Evolutionary conservation across 371 early-diverging fungal genomes (phyloP).

Genomic region (Rhizopus stolonifer): DNA sequence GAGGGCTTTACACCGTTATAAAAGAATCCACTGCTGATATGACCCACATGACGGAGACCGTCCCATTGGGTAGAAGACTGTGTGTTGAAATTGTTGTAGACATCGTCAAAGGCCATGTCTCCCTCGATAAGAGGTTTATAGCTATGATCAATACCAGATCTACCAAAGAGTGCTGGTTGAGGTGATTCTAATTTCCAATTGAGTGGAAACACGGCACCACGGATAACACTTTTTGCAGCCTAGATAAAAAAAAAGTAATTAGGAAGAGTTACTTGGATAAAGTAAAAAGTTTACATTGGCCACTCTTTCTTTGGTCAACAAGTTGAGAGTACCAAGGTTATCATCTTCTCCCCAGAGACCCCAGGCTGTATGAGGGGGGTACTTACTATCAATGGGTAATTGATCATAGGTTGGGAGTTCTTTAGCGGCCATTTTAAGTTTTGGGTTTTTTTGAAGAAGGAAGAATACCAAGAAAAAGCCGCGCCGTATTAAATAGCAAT

Average conservation of each 20-base stretch:
- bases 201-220: conserved; percentile 35
- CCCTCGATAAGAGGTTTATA: conserved; percentile 16
- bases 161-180: conserved; percentile 25
- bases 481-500: too few relatives aligned
- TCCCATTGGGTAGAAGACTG: conserved; percentile 48
- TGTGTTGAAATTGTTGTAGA: conserved; percentile 38
- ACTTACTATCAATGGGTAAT: conserved; percentile 21
- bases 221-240: conserved; percentile 21
- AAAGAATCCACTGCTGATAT: conserved; percentile 17
- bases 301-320: conserved; percentile 33
- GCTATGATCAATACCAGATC: conserved; percentile 23
- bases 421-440: not conserved
- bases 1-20: conserved; percentile 32
- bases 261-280: not conserved
- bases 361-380: conserved; percentile 37
- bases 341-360: conserved; percentile 49
- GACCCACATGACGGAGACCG: conserved; percentile 40
- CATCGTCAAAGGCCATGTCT: conserved; percentile 33
- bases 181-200: conserved; percentile 43
- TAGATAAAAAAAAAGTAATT: conserved; percentile 6
- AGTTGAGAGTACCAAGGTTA: conserved; percentile 45
- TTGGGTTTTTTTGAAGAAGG: not conserved
- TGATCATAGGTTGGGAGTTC: conserved; percentile 24
- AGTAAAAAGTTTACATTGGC: conserved; percentile 21
- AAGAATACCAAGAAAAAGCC: conserved; percentile 2